Percentiles rank a stretch among this genome's conserved stretches.
Conservation (phyloP, 805 yeast species). For the Candida silvicultrix region DNA sequence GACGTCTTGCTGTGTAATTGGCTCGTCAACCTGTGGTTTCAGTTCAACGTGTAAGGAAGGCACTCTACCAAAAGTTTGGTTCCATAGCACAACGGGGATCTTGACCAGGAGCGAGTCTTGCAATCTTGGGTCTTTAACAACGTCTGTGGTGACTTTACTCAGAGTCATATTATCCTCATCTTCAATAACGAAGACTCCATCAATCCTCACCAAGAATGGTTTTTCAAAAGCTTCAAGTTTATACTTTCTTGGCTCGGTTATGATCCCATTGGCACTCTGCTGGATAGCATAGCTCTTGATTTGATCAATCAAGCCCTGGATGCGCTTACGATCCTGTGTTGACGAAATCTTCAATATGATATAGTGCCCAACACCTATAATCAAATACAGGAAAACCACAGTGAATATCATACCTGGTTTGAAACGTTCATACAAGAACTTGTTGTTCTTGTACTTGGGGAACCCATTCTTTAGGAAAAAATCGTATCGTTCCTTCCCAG, state of each 20-base stretch:
- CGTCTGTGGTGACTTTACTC: slow-evolving; percentile 39
- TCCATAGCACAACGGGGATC: slow-evolving; percentile 39
- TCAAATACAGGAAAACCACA: slow-evolving; percentile 39
- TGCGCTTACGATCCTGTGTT: slow-evolving; percentile 49
- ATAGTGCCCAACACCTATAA: slow-evolving; percentile 54
- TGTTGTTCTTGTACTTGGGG: slow-evolving; percentile 73
- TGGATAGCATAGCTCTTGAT: slow-evolving; percentile 54
- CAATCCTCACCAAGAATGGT: slow-evolving; percentile 47
- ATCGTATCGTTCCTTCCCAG: slow-evolving; percentile 70
- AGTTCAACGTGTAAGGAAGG: slow-evolving; percentile 5
- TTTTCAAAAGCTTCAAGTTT: slow-evolving; percentile 37
- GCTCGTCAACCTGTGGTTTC: slow-evolving; percentile 2
- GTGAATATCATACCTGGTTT: slow-evolving; percentile 59
- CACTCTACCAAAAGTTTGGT: slow-evolving; percentile 33
- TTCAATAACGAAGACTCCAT: slow-evolving; percentile 53
- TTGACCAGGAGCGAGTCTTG: slow-evolving; percentile 41
- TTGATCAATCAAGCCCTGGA: slow-evolving; percentile 43
- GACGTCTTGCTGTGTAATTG: no score
- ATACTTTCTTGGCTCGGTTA: slow-evolving; percentile 39
- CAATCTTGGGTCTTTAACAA: slow-evolving; percentile 41
- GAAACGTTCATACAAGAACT: slow-evolving; percentile 58
- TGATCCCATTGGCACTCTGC: slow-evolving; percentile 37
- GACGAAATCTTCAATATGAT: slow-evolving; percentile 47
- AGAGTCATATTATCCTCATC: slow-evolving; percentile 25
- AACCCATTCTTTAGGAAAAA: slow-evolving; percentile 79